These are phyloP conservation scores for Penicillium sp. DNA, from an alignment of 2,329 filamentous ascomycete species.

Conservation along the genomic window DNA sequence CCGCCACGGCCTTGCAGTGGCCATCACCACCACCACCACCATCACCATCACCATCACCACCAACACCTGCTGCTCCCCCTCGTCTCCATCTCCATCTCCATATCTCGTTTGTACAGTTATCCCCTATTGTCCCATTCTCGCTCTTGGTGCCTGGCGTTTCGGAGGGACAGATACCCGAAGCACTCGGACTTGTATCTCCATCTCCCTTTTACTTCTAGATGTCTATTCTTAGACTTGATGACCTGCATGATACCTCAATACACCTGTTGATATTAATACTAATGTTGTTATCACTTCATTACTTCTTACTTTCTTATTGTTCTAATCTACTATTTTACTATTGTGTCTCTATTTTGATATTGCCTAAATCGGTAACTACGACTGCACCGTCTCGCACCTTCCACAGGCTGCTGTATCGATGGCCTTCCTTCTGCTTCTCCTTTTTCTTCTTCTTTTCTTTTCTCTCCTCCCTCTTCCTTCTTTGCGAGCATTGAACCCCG, in stretches of 20 bases:
- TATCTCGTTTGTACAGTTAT: background rate
- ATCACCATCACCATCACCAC: too few relatives aligned
- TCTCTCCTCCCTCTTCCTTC: background rate
- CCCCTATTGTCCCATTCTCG: background rate
- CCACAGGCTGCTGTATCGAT: too few relatives aligned
- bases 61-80: too few relatives aligned
- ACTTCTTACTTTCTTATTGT: too few relatives aligned
- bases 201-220: background rate
- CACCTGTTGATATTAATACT: background rate
- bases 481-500: too few relatives aligned
- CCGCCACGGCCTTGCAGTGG: too few relatives aligned
- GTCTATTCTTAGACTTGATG: slow-evolving; percentile 11
- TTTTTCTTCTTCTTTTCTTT: background rate
- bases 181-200: slow-evolving; percentile 9
- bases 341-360: too few relatives aligned
- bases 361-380: too few relatives aligned
- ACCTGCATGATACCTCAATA: slow-evolving; percentile 14
- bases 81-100: background rate
- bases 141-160: slow-evolving; percentile 25
- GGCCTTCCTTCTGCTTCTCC: too few relatives aligned
- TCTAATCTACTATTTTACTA: too few relatives aligned
- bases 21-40: too few relatives aligned
- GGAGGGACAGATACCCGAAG: slow-evolving; percentile 25
- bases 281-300: background rate
- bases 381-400: too few relatives aligned